Conservation (phyloP, 2,329 filamentous ascomycete species). For the Zymoseptoria tritici region DNA sequence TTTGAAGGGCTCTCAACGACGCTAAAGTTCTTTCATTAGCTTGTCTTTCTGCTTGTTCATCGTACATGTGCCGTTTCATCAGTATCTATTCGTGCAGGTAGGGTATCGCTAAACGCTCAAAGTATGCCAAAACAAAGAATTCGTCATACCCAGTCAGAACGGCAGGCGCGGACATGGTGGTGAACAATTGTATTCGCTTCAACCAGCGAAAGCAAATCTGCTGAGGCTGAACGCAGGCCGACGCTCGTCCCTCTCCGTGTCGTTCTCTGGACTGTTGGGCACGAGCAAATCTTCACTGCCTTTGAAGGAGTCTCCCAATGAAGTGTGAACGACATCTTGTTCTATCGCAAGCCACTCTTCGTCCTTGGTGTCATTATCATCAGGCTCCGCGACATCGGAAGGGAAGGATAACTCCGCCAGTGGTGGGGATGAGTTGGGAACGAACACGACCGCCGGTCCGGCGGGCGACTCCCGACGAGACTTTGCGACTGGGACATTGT, state of each 20-base stretch:
- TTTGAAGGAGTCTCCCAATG: slow-evolving; percentile 18
- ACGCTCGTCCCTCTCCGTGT: slow-evolving; percentile 29
- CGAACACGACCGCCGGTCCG: background rate
- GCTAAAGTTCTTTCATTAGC: background rate
- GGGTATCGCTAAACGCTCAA: slow-evolving; percentile 1
- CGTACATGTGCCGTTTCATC: background rate
- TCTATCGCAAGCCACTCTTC: slow-evolving; percentile 22
- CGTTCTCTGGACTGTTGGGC: slow-evolving; percentile 37
- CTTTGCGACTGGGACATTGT: background rate
- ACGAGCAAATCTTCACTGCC: slow-evolving; percentile 44
- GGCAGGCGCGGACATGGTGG: background rate
- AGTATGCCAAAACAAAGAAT: background rate
- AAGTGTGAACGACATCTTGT: slow-evolving; percentile 1
- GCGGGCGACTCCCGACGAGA: background rate
- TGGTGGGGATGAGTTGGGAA: slow-evolving; percentile 13
- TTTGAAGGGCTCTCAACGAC: background rate
- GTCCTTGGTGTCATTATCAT: slow-evolving; percentile 15
- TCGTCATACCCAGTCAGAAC: background rate
- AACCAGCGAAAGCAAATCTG: slow-evolving; percentile 32
- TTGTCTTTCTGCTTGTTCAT: background rate
- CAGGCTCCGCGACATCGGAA: slow-evolving; percentile 16
- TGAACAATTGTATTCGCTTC: background rate
- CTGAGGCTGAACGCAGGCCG: slow-evolving; percentile 32
- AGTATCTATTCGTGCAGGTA: background rate
- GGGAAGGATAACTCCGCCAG: slow-evolving; percentile 7